Base-by-base conservation (phyloP, 2,329 filamentous ascomycete genomes). In the Penicillium sp. region DNA sequence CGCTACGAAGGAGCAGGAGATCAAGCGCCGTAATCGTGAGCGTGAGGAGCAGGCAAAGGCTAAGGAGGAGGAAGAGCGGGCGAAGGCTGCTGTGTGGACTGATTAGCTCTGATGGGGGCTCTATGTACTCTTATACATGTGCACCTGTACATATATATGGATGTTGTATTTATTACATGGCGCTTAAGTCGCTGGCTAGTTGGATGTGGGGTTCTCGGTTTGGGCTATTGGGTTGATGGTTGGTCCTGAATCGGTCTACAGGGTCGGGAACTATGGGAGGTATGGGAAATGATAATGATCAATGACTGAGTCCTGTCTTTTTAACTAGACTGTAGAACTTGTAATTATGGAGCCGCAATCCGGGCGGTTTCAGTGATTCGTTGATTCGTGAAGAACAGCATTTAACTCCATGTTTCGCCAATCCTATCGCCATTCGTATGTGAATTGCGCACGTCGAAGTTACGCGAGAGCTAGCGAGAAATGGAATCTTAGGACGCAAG, bases 81-180 rank as follows among this genome's bases (percentile, higher is more conserved):
- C 85, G n/a, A 94, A 86, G 75, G 79, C 79, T 50, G 84, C 87
- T n/a, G 77, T 95, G 22, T 97, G 93, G 93, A 84, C 93, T 49
- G 87, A 74, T 56, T 81, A 54, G 59, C 14, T 36, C 29, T 28
- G 1, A 29, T 34, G 29, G 20, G 18, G 22, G 16, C 16, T 4
- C 18, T 20, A 20, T 20, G 18, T 50, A 26, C 49, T 43, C 40
- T 40, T 40, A 32, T 49, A 32, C 40, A 32, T 43, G 20, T 35
- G 47, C 39, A 31, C 35, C 28, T 54, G 48, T 51, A 54, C 40
- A 51, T 51, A 51, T 35, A 36, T 46, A 35, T 18, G 44, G 41
- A 13, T 24, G 18, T 20, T 20, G 18, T 20, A 20, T 37, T 20
- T 39, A 8, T 40, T 24, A 41, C 31, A 32, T 38, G 46, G 41